Evolutionary conservation across 805 yeast genomes (phyloP).

Genomic region (Metschnikowia aberdeeniae): DNA sequence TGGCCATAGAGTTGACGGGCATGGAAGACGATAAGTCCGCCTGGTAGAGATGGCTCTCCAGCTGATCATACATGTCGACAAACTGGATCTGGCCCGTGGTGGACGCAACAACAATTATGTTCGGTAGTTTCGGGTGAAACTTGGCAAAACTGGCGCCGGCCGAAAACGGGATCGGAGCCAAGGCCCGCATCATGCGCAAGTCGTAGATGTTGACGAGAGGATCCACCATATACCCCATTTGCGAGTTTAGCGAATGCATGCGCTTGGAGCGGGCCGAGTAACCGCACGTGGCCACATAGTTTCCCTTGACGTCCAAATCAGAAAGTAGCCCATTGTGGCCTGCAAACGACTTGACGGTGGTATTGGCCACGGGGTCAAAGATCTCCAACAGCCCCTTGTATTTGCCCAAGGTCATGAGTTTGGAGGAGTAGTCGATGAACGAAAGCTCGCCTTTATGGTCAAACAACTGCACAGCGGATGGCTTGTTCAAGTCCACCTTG

Average conservation of each 20-base stretch:
- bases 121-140: slow-evolving; percentile 83
- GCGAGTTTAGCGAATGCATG: slow-evolving; percentile 10
- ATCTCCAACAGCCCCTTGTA: slow-evolving; percentile 60
- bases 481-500: slow-evolving; percentile 34
- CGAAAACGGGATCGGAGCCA: slow-evolving; percentile 81
- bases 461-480: slow-evolving; percentile 20
- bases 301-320: slow-evolving; percentile 61
- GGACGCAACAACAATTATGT: slow-evolving; percentile 70
- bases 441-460: slow-evolving; percentile 44
- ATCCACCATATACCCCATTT: slow-evolving; percentile 44
- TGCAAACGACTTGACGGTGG: slow-evolving; percentile 48
- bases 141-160: slow-evolving; percentile 84
- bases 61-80: slow-evolving; percentile 78
- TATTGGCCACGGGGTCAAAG: slow-evolving; percentile 51
- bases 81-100: slow-evolving; percentile 79
- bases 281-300: slow-evolving; percentile 76
- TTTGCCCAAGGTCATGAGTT: slow-evolving; percentile 56
- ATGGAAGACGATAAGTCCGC: slow-evolving; percentile 41
- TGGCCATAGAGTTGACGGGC: slow-evolving; percentile 7
- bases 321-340: slow-evolving; percentile 62
- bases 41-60: slow-evolving; percentile 60
- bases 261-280: slow-evolving; percentile 61
- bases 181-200: slow-evolving; percentile 61
- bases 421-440: slow-evolving; percentile 42
- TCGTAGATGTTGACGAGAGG: slow-evolving; percentile 84